phyloP scores from a whole-genome alignment of 164 flowering plant genomes.

The Aristolochia fimbriata region DNA sequence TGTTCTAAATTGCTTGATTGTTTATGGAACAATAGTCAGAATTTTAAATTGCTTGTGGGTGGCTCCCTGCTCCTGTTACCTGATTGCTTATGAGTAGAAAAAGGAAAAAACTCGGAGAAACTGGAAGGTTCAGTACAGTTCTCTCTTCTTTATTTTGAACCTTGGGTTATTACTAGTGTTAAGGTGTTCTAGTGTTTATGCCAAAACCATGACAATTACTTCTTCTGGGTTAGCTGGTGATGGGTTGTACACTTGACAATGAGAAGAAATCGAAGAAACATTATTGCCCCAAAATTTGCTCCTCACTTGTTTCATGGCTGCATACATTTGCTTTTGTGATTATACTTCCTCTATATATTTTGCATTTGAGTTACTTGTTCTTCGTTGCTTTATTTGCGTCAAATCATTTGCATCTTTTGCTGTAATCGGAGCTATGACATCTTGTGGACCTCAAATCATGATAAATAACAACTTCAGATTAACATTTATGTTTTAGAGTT shows the following conservation, averaged over 20 bases:
- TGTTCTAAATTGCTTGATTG: too few species aligned
- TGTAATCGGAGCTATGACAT: neutral
- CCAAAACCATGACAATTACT: constrained; percentile 11
- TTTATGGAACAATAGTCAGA: too few species aligned
- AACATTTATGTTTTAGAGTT: too few species aligned
- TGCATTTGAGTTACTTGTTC: neutral
- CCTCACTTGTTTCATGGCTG: neutral
- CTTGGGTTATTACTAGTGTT: constrained; percentile 13
- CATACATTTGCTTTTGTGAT: too few species aligned
- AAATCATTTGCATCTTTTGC: neutral
- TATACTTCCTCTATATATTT: neutral
- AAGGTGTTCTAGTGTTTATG: constrained; percentile 14
- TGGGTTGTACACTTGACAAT: constrained; percentile 19
- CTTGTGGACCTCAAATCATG: too few species aligned
- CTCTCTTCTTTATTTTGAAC: constrained; percentile 13
- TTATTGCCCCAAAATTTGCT: constrained; percentile 5
- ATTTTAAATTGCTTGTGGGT: constrained; percentile 25
- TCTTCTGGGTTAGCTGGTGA: constrained; percentile 8
- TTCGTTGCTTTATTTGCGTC: neutral
- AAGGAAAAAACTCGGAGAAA: constrained; percentile 26
- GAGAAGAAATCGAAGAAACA: constrained; percentile 11
- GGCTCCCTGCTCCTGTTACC: constrained; percentile 31
- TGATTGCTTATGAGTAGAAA: constrained; percentile 21
- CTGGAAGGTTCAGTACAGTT: constrained; percentile 24
- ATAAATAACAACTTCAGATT: too few species aligned